Conservation (phyloP, 257 asterid species). For the Paulownia fortunei region DNA sequence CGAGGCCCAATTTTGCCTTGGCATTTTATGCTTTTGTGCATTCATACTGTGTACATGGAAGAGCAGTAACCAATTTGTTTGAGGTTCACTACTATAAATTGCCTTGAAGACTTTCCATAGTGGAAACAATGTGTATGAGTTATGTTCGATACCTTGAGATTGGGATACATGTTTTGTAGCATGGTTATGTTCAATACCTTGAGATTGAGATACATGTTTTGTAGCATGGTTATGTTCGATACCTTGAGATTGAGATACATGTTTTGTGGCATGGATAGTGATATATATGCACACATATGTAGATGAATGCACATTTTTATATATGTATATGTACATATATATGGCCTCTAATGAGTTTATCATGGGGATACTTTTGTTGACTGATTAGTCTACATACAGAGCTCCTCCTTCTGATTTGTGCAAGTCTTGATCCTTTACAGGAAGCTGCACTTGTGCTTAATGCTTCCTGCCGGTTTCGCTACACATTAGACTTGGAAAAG, state of each 20-base stretch:
- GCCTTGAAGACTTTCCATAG: too few species aligned
- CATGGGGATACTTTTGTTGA: neutral
- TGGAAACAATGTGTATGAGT: too few species aligned
- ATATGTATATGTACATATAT: neutral
- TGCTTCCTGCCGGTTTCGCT: conserved; percentile 91
- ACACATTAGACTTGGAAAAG: conserved; percentile 79
- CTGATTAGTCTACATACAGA: neutral
- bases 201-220: too few species aligned
- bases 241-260: conserved; percentile 7
- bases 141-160: too few species aligned
- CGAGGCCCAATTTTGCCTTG: too few species aligned
- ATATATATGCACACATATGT: neutral
- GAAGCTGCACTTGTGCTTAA: conserved; percentile 93
- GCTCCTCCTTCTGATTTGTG: conserved; percentile 26
- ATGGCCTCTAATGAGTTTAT: neutral
- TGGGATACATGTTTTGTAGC: too few species aligned
- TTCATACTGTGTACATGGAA: too few species aligned
- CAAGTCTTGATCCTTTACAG: conserved; percentile 41
- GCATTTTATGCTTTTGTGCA: too few species aligned
- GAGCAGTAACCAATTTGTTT: too few species aligned
- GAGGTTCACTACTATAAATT: too few species aligned
- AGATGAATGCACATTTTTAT: neutral
- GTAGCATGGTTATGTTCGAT: too few species aligned
- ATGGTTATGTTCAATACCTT: too few species aligned
- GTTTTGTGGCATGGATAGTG: neutral